These are phyloP conservation scores for Heteromeles arbutifolia DNA, from an alignment of 306 rosid genomes.

Conservation along the genomic window DNA sequence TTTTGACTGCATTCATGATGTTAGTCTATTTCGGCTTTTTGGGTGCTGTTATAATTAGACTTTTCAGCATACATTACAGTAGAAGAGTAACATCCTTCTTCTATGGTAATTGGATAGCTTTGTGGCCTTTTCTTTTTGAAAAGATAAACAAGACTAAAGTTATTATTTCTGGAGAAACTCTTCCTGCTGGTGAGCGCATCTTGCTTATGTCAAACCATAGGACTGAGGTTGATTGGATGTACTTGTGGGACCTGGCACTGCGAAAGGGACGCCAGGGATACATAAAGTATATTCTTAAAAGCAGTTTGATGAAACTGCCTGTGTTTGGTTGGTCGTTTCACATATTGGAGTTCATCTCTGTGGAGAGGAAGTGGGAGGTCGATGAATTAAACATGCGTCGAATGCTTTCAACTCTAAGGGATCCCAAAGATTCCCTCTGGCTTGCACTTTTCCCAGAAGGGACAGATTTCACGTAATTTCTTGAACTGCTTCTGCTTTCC, in stretches of 20 bases:
- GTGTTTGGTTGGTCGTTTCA: slow-evolving; percentile 79
- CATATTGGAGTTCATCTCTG: slow-evolving; percentile 74
- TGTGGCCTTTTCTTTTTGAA: slow-evolving; percentile 85
- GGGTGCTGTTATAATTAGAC: slow-evolving; percentile 43
- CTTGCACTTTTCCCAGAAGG: slow-evolving; percentile 92
- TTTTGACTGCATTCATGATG: slow-evolving; percentile 67
- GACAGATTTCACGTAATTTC: slow-evolving; percentile 69
- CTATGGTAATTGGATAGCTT: slow-evolving; percentile 73
- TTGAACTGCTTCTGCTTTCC: slow-evolving; percentile 1
- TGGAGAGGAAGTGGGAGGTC: slow-evolving; percentile 73
- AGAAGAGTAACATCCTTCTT: slow-evolving; percentile 58
- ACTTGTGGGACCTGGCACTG: slow-evolving; percentile 77
- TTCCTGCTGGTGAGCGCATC: slow-evolving; percentile 46
- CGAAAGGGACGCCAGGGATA: slow-evolving; percentile 63
- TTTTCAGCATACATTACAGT: slow-evolving; percentile 58
- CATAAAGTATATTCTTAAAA: slow-evolving; percentile 66
- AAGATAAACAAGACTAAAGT: slow-evolving; percentile 71
- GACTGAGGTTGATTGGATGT: slow-evolving; percentile 92
- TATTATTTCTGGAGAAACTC: slow-evolving; percentile 56
- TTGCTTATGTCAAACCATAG: slow-evolving; percentile 73
- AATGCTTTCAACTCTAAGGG: slow-evolving; percentile 68
- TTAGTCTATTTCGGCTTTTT: slow-evolving; percentile 51
- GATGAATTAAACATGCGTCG: slow-evolving; percentile 45
- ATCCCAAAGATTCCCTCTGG: slow-evolving; percentile 70
- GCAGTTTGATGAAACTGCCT: slow-evolving; percentile 77